Percentiles rank a stretch among this genome's conserved stretches.
Conservation (phyloP, 2,329 filamentous ascomycete genomes). For the Parascedosporium putredinis region DNA sequence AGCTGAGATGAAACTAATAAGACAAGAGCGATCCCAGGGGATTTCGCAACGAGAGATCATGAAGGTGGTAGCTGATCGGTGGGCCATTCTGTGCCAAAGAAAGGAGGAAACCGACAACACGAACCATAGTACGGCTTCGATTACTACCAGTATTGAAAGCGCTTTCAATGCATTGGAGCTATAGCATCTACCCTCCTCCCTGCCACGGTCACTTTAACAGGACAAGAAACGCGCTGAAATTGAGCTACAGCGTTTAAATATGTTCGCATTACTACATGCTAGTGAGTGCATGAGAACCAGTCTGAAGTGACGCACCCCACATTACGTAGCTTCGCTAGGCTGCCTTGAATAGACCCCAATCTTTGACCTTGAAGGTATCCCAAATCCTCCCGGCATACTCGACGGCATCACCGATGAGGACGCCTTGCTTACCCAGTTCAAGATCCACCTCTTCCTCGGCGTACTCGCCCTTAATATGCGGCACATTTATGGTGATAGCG, state of each 20-base stretch:
- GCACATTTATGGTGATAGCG: slow-evolving; percentile 78
- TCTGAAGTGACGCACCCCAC: neutral
- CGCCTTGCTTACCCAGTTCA: slow-evolving; percentile 53
- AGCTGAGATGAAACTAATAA: slow-evolving; percentile 54
- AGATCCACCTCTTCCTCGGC: slow-evolving; percentile 61
- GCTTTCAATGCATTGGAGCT: neutral
- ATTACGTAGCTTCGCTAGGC: slow-evolving; percentile 4
- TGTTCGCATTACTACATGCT: too few relatives aligned
- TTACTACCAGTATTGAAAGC: neutral
- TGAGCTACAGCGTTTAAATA: neutral
- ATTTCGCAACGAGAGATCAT: slow-evolving; percentile 59
- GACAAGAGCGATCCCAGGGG: slow-evolving; percentile 41
- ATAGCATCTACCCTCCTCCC: neutral
- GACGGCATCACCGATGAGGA: slow-evolving; percentile 56
- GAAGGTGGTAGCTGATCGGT: slow-evolving; percentile 54
- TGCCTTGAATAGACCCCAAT: slow-evolving; percentile 63
- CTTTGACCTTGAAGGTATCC: slow-evolving; percentile 64
- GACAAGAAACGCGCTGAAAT: neutral
- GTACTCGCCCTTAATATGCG: slow-evolving; percentile 67
- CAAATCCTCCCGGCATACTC: slow-evolving; percentile 60
- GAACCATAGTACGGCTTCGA: neutral
- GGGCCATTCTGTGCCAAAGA: slow-evolving; percentile 41
- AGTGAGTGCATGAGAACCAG: too few relatives aligned
- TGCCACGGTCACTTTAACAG: neutral
- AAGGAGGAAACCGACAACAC: slow-evolving; percentile 12